Evolutionary conservation across 805 yeast genomes (phyloP), one percentile per base, ranked within the genome.

Genomic region (Dipodascus albidus): DNA sequence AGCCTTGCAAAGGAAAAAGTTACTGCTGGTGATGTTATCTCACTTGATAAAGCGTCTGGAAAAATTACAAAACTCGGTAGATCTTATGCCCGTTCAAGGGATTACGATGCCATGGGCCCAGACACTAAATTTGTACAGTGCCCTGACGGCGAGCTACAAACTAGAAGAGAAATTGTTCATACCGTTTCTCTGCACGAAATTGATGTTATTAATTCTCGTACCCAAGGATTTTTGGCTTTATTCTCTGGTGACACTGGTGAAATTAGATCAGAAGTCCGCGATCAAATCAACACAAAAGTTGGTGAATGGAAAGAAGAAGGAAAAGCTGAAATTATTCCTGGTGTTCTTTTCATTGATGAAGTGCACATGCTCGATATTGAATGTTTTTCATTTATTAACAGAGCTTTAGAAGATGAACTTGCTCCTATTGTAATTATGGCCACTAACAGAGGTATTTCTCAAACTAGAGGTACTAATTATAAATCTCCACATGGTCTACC

Each of bases 301-400:
- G 95, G 95, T 20, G 97, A 93, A 71, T 93, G 97, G 96, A 88
- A 86, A 64, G 98, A 93, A 72, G 98, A 93, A 75, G 98, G 99
- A 56, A 93, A 93, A 70, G 99, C 99, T 50, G 74, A 91, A 67
- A 88, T 93, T 59, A 88, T 88, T 47, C 98, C 99, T 14, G 99
- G 99, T 62, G 99, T 93, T 17, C 74, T 93, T 61, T 93, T 93
- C 69, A 89, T 93, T 61, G 99, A 93, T 70, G 99, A 93, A 73
- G 97, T 90, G 51, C 96, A 93, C 71, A 93, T 93, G 98, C 80
- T 93, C 59, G 99, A 93, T 69, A 85, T 93, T 63, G 99, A 93
- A 70, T 83, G 96, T 64, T 93, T 93, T 67, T 86, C 98, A 17
- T 93, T 87, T 70, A 79, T 93, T 62, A 93, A 93, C 73, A 81